phyloP scores from a whole-genome alignment of 1,284 basidiomycete species.

The Macrocystidia cucumis region DNA sequence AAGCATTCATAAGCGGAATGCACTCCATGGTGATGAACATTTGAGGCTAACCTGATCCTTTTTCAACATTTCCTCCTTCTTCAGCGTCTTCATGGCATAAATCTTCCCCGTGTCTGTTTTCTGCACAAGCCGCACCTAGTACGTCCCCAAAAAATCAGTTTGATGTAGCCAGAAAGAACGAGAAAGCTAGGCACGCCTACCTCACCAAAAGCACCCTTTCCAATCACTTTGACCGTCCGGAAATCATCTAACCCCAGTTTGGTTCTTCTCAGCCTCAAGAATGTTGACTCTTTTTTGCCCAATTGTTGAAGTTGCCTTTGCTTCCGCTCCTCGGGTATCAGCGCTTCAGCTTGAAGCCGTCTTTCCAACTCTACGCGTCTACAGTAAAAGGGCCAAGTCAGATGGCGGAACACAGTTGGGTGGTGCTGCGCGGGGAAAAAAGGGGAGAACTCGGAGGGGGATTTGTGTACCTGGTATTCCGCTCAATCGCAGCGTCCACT shows the following conservation, averaged over 20 bases:
- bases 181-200: conserved; percentile 25
- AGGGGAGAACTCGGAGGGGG: no score
- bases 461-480: conserved; percentile 80
- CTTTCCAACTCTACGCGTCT: conserved; percentile 86
- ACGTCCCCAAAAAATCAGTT: not conserved
- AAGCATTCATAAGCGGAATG: conserved; percentile 45
- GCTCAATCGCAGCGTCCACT: conserved; percentile 85
- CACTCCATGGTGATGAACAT: conserved; percentile 4
- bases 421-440: no score
- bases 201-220: conserved; percentile 93
- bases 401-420: not conserved
- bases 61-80: conserved; percentile 99
- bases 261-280: conserved; percentile 66
- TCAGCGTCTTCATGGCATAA: conserved; percentile 98
- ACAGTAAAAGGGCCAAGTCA: conserved; percentile 6
- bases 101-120: conserved; percentile 98
- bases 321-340: conserved; percentile 72
- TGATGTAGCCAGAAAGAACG: no score
- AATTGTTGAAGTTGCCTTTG: conserved; percentile 74
- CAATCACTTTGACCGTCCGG: conserved; percentile 90
- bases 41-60: conserved; percentile 79
- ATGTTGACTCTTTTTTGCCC: conserved; percentile 81
- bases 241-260: conserved; percentile 87
- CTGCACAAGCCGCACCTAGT: conserved; percentile 88
- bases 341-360: conserved; percentile 55